A percentile compares a stretch with the other conserved stretches of the same genome.
Conservation (phyloP, 108 stramenopile species). For the Cyclostephanos tholiformis region DNA sequence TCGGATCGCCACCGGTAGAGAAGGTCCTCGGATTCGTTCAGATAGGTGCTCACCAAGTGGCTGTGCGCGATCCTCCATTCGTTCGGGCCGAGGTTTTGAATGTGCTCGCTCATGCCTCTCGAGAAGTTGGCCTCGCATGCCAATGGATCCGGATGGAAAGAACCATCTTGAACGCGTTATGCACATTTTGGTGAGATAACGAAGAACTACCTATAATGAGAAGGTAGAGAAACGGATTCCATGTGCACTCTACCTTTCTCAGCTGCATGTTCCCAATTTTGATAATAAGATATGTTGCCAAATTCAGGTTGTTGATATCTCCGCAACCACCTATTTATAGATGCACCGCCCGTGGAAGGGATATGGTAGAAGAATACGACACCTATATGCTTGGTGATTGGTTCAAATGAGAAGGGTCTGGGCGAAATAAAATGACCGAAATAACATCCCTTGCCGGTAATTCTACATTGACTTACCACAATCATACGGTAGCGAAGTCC, state of each 20-base stretch:
- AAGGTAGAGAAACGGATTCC: too few species aligned
- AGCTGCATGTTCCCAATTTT: neutral
- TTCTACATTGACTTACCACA: slow-evolving; percentile 11
- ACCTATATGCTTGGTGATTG: neutral
- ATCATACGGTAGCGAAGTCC: slow-evolving; percentile 3
- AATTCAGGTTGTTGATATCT: slow-evolving; percentile 3
- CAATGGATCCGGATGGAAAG: neutral
- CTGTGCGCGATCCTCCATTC: slow-evolving; percentile 50
- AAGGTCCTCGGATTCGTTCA: slow-evolving; percentile 36
- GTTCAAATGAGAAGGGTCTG: neutral
- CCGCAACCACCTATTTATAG: slow-evolving; percentile 21
- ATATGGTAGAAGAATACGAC: slow-evolving; percentile 37
- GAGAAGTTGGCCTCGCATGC: neutral
- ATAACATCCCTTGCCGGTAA: neutral
- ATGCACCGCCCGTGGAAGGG: slow-evolving; percentile 23
- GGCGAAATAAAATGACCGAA: neutral
- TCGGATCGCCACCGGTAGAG: slow-evolving; percentile 36
- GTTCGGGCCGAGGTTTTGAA: slow-evolving; percentile 39
- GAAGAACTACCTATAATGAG: neutral
- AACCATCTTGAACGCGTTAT: slow-evolving; percentile 1
- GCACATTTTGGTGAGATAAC: neutral
- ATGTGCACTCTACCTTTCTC: neutral
- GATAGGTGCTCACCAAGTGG: slow-evolving; percentile 27
- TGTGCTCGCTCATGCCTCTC: slow-evolving; percentile 12
- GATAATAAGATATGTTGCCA: slow-evolving; percentile 16